phyloP scores from a whole-genome alignment of 78 protist species.

The Dictyostelium purpureum region DNA sequence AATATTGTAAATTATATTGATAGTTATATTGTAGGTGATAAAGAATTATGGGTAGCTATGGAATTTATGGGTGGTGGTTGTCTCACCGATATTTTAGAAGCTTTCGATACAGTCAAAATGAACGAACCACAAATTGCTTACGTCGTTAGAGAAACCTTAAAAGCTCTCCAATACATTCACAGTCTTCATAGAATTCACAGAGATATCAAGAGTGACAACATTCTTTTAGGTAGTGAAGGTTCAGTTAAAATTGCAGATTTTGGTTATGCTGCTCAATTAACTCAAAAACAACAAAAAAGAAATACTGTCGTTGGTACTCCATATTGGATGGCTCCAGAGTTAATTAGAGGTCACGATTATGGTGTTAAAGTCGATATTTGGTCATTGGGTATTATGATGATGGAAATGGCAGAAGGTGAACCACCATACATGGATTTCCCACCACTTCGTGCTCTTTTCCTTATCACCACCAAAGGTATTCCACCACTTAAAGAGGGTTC shows the following conservation, averaged over 20 bases:
- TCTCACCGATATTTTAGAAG: slow-evolving; percentile 90
- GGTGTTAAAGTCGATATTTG: slow-evolving; percentile 94
- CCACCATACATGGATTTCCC: slow-evolving; percentile 95
- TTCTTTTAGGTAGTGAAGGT: slow-evolving; percentile 89
- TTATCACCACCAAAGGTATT: slow-evolving; percentile 93
- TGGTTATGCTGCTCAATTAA: slow-evolving; percentile 96
- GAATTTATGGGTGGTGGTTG: slow-evolving; percentile 94
- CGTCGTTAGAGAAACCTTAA: slow-evolving; percentile 76
- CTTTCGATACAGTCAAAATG: slow-evolving; percentile 63
- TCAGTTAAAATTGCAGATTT: slow-evolving; percentile 94
- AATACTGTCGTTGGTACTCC: slow-evolving; percentile 97
- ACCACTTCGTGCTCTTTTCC: slow-evolving; percentile 94
- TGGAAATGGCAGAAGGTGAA: slow-evolving; percentile 95
- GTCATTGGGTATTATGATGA: slow-evolving; percentile 94
- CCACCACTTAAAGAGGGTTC: slow-evolving; percentile 87
- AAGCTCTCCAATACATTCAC: slow-evolving; percentile 90
- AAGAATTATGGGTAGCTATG: slow-evolving; percentile 95
- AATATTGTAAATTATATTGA: slow-evolving; percentile 84
- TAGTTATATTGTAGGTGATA: slow-evolving; percentile 59
- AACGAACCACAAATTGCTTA: slow-evolving; percentile 92
- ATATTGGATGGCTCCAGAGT: slow-evolving; percentile 98
- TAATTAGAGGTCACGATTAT: slow-evolving; percentile 90
- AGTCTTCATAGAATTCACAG: slow-evolving; percentile 92
- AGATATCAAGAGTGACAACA: slow-evolving; percentile 95
- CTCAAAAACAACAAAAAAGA: slow-evolving; percentile 88